Evolutionary conservation across 495 filamentous ascomycete genomes (phyloP), one percentile per base, ranked within the genome.

Genomic region (Cladorrhinum samala): DNA sequence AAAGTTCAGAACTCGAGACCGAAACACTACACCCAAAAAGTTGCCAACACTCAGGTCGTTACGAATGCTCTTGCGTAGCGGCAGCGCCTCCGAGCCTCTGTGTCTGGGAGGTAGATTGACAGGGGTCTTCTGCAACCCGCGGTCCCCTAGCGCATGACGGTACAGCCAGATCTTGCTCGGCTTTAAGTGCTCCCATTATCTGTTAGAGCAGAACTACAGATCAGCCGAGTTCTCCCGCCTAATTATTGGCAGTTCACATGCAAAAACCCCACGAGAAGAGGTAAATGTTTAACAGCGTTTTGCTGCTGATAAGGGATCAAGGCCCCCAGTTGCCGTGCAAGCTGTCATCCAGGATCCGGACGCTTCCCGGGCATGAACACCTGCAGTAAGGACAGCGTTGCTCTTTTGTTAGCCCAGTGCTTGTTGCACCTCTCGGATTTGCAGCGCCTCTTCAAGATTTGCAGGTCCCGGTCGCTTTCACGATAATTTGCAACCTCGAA

Each of bases 301-400:
- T 13, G 9, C 38, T 20, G 2, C 11, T n/a, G 46, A 50, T 41
- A 57, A 46, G 21, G 3, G 17, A 24, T 20, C 16, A 37, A 25
- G 18, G 41, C 46, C 27, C 27, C 11, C 27, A 6, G 11, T 6
- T 11, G 11, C 27, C 27, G 21, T 50, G 52, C 9, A 23, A 0
- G 33, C 45, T 24, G 36, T 7, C 41, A 21, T 13, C 3, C 50
- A n/a, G 50, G 50, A 43, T 27, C 27, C 27, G 27, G 27, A 33
- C 27, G 24, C 19, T 23, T 1, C 17, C 41, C 19, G 24, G 11
- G 4, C 3, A 4, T 11, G 36, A 17, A 40, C 55, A 47, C 45
- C 45, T 47, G 45, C 45, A 47, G 45, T 54, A 48, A 58, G 55
- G 56, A 49, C 56, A 58, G 51, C 56, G 56, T 54, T 58, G 38